These are phyloP conservation scores for Neurospora sp. DNA, from an alignment of 495 filamentous ascomycete genomes.

Conservation along the genomic window DNA sequence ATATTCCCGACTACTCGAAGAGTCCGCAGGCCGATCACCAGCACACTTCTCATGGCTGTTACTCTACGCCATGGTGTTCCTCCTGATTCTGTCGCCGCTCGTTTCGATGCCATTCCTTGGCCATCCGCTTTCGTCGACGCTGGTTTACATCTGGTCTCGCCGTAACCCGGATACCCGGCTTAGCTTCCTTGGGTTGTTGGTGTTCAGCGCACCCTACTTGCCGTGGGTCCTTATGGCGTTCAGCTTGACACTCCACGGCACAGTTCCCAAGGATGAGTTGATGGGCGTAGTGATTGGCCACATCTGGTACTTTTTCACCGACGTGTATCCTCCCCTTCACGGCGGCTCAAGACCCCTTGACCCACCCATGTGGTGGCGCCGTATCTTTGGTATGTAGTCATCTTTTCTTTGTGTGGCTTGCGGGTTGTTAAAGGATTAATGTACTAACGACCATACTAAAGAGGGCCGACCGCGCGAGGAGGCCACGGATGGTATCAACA, in stretches of 20 bases:
- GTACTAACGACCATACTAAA: conserved; percentile 4
- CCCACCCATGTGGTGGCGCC: conserved; percentile 83
- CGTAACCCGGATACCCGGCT: conserved; percentile 86
- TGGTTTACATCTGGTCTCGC: conserved; percentile 98
- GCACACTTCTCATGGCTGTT: conserved; percentile 94
- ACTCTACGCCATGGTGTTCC: conserved; percentile 65
- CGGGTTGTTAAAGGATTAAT: background rate
- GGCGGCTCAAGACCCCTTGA: conserved; percentile 78
- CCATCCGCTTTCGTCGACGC: conserved; percentile 72
- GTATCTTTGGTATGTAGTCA: conserved; percentile 52
- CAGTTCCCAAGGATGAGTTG: conserved; percentile 88
- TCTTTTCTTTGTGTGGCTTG: background rate
- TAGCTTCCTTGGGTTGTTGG: conserved; percentile 80
- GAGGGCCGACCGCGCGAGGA: conserved; percentile 36
- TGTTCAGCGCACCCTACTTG: conserved; percentile 88
- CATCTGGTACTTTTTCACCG: conserved; percentile 96
- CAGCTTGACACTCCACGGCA: conserved; percentile 73
- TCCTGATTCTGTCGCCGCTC: conserved; percentile 73
- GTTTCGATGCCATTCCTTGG: conserved; percentile 86
- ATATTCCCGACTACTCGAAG: conserved; percentile 91
- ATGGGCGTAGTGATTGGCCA: conserved; percentile 89
- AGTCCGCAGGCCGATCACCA: conserved; percentile 77
- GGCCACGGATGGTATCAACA: conserved; percentile 36
- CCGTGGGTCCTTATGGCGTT: conserved; percentile 96
- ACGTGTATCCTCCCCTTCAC: conserved; percentile 88